Evolutionary conservation across 768 basidiomycete species (phyloP).

Genomic region (Kwoniella europaea): DNA sequence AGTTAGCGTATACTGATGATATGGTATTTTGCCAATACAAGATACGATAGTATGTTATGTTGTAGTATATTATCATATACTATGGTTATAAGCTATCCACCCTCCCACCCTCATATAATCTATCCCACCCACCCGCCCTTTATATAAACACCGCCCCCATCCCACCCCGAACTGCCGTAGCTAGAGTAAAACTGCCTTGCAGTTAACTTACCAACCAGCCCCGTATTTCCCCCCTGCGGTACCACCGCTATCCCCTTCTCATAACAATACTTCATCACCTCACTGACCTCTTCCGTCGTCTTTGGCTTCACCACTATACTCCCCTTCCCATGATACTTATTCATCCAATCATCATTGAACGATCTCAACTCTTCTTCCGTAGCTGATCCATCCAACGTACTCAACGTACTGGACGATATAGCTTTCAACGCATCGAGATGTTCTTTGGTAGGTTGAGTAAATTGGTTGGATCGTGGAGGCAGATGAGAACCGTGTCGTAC

Average conservation of each 20-base stretch:
- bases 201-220: constrained; percentile 73
- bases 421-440: constrained; percentile 56
- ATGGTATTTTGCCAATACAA: neutral
- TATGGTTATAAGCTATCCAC: neutral
- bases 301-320: constrained; percentile 87
- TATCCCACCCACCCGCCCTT: neutral
- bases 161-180: neutral
- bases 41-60: neutral
- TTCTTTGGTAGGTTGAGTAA: constrained; percentile 46
- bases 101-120: neutral
- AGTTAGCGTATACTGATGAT: neutral
- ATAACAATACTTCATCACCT: constrained; percentile 85
- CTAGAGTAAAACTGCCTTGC: neutral
- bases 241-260: constrained; percentile 82
- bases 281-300: constrained; percentile 82
- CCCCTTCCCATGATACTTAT: constrained; percentile 84
- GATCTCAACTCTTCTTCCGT: constrained; percentile 66
- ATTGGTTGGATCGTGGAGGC: constrained; percentile 42
- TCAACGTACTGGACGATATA: constrained; percentile 56
- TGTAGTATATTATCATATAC: neutral
- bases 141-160: neutral
- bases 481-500: constrained; percentile 47
- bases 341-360: constrained; percentile 95
- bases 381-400: constrained; percentile 55
- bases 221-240: constrained; percentile 98